Base-by-base conservation (phyloP, 257 asterid genomes). In the Euphrasia confusa region DNA sequence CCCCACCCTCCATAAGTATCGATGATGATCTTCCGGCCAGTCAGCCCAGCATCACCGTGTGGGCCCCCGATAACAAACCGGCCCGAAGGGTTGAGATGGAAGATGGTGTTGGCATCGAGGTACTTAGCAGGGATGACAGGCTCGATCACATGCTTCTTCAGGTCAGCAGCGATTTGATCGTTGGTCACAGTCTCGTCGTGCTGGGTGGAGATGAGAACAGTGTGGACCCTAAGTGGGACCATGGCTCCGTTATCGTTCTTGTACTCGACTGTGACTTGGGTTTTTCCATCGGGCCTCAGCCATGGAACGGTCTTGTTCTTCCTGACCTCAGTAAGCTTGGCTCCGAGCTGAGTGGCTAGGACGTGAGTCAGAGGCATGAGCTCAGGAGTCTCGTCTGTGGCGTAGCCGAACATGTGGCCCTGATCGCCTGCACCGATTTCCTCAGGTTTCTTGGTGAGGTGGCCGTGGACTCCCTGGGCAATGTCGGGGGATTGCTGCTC, bases 1-100 rank as follows among this genome's bases (percentile, higher is more conserved):
- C 79, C 79, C 79, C 79, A 74, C 0, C 79, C 79, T 2, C 79
- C 79, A 9, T 74, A 74, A 21, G 79, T 75, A 58, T 75, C 80
- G 4, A 75, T 75, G 32, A 75, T 76, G 66, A 76, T 76, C 17
- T 76, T 76, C 4, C 81, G 75, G 0, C 81, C 81, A 0, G 81
- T 76, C 49, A 76, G 75, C 13, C 81, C 81, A 0, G 81, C 81
- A 11, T 76, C 81, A 3, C 81, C 81, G 1, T 76, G 81, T 2
- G 81, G 81, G 27, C 81, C 81, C 6, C 81, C 81, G 10, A 76
- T 76, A 10, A 76, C 80, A 0, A 75, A 75, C 58, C 80, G 74
- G 10, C 80, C 80, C 0, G 80, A 76, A 9, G 80, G 80, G 33
- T 76, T 76, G 54, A 76, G 72, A 72, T 76, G 80, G 77, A 75